Percentiles rank a stretch among this genome's conserved stretches.
Conservation (phyloP, 1,139 yeast genomes). For the Saccharomycopsis hybrid region DNA sequence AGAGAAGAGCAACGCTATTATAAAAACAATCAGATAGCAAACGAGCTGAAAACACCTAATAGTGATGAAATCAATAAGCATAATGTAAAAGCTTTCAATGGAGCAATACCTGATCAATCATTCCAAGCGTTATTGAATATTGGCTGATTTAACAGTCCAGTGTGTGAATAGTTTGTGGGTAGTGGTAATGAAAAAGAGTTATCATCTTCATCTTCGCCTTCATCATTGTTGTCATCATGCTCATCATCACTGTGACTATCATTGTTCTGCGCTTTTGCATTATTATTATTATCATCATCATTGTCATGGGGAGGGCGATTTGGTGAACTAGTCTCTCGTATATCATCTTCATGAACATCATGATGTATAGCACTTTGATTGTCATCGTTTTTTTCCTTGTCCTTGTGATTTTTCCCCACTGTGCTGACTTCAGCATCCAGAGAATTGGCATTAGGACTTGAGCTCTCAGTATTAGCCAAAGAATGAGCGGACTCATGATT, state of each 20-base stretch:
- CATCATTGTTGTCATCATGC: conserved; percentile 4
- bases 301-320: background rate
- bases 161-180: conserved; percentile 20
- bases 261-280: background rate
- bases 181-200: conserved; percentile 30
- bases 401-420: too few relatives aligned
- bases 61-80: too few relatives aligned
- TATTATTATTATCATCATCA: background rate
- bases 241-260: background rate
- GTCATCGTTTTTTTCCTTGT: background rate
- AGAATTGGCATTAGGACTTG: too few relatives aligned
- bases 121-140: conserved; percentile 23
- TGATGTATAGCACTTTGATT: background rate
- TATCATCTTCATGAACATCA: background rate
- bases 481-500: too few relatives aligned
- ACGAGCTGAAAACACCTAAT: too few relatives aligned
- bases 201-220: conserved; percentile 21
- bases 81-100: too few relatives aligned
- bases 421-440: too few relatives aligned
- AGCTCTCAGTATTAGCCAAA: too few relatives aligned
- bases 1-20: too few relatives aligned
- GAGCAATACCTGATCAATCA: background rate
- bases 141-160: conserved; percentile 22
- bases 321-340: too few relatives aligned
- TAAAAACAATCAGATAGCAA: too few relatives aligned